A percentile compares a stretch with the other conserved stretches of the same genome.
Evolutionary conservation across 140 eudicot genomes (phyloP).

Genomic region (Anethum foeniculum): DNA sequence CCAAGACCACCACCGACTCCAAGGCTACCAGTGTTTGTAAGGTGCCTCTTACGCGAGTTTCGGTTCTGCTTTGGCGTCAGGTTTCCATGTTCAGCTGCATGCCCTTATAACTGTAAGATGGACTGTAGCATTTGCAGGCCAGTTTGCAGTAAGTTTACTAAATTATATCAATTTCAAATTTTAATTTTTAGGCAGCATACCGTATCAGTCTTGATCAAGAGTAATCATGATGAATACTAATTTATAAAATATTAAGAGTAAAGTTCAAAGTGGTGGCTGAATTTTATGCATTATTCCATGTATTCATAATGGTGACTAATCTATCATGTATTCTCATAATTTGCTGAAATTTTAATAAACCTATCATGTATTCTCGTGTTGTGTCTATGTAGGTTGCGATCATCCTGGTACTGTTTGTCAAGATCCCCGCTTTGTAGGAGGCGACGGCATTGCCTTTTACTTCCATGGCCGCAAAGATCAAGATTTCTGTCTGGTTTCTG

Average conservation of each 20-base stretch:
- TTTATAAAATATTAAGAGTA: neutral
- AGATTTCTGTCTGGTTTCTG: constrained; percentile 72
- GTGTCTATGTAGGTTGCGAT: constrained; percentile 36
- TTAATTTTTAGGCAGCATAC: neutral
- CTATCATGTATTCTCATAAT: too few species aligned
- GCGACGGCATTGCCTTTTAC: constrained; percentile 70
- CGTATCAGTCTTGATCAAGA: neutral
- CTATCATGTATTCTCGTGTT: neutral
- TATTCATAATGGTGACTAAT: too few species aligned
- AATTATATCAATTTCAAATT: neutral
- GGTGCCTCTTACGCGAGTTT: constrained; percentile 15
- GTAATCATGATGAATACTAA: neutral
- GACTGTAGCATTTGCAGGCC: constrained; percentile 73
- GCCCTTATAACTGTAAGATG: constrained; percentile 16
- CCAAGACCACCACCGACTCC: neutral
- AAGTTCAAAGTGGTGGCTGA: neutral
- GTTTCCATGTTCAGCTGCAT: constrained; percentile 16
- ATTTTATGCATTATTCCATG: too few species aligned
- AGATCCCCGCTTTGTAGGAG: constrained; percentile 82
- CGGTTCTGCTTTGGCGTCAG: constrained; percentile 15
- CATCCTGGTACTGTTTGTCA: constrained; percentile 65
- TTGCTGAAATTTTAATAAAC: neutral
- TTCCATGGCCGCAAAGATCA: constrained; percentile 73
- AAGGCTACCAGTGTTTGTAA: constrained; percentile 13
- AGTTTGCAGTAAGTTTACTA: constrained; percentile 41